Conservation (phyloP, 2,329 filamentous ascomycete genomes). For the Paracoccidioides lutzii region DNA sequence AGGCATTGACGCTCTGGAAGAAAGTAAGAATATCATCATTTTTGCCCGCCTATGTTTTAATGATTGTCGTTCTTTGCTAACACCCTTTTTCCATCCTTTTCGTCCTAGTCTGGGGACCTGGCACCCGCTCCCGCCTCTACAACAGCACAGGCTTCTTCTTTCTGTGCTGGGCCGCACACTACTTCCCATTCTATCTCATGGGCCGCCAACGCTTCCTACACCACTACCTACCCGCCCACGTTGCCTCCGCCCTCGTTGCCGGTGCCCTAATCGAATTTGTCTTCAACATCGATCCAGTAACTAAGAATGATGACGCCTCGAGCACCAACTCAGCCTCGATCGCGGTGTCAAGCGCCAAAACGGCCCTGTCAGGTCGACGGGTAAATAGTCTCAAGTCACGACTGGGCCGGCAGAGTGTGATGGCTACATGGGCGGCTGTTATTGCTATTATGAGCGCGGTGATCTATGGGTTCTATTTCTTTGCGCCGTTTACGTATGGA, state of each 20-base stretch:
- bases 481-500: slow-evolving; percentile 88
- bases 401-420: slow-evolving; percentile 63
- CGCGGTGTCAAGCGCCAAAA: slow-evolving; percentile 28
- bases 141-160: slow-evolving; percentile 99
- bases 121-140: slow-evolving; percentile 84
- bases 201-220: slow-evolving; percentile 95
- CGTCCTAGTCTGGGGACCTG: slow-evolving; percentile 38
- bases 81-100: not conserved
- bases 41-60: not conserved
- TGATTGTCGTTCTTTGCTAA: slow-evolving; percentile 12
- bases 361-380: slow-evolving; percentile 31
- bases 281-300: slow-evolving; percentile 72
- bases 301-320: slow-evolving; percentile 41
- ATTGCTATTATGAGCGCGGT: slow-evolving; percentile 54
- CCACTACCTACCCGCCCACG: slow-evolving; percentile 89
- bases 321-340: slow-evolving; percentile 21
- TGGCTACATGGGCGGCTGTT: slow-evolving; percentile 66
- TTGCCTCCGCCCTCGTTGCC: slow-evolving; percentile 79
- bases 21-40: slow-evolving; percentile 51
- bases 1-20: slow-evolving; percentile 83
- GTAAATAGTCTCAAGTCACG: slow-evolving; percentile 71
- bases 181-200: slow-evolving; percentile 97
- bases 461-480: slow-evolving; percentile 77
- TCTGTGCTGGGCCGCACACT: slow-evolving; percentile 93
- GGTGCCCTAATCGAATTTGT: slow-evolving; percentile 90